Conservation (phyloP, 2,329 filamentous ascomycete genomes). For the Calonectria ilicicola region DNA sequence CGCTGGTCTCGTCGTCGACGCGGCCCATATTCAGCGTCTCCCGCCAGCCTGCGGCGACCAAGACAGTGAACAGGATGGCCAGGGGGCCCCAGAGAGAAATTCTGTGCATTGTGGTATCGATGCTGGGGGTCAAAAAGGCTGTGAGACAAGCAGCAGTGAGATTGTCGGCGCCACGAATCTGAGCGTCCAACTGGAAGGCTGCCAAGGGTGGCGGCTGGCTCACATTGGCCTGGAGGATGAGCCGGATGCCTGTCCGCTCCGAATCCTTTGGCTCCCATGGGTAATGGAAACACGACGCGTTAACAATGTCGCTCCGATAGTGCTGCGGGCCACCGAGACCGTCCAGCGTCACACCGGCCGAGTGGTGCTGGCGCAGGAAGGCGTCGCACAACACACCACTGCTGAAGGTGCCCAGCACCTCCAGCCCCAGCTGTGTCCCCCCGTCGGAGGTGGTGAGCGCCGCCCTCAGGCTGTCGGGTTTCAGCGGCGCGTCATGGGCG, state of each 20-base stretch:
- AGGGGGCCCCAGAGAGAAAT: conserved; percentile 31
- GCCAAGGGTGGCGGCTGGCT: conserved; percentile 28
- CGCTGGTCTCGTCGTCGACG: conserved; percentile 23
- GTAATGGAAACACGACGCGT: conserved; percentile 27
- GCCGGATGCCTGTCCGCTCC: neutral
- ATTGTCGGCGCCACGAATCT: conserved; percentile 29
- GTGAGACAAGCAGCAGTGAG: conserved; percentile 28
- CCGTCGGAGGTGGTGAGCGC: conserved; percentile 14
- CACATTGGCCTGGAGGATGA: conserved; percentile 44
- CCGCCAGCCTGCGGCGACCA: conserved; percentile 30
- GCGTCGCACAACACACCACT: conserved; percentile 13
- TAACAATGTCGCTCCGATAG: conserved; percentile 30
- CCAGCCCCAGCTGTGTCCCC: conserved; percentile 21
- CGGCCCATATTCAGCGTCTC: conserved; percentile 31
- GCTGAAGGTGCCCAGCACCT: neutral
- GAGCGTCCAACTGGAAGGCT: conserved; percentile 31
- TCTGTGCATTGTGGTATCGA: conserved; percentile 11
- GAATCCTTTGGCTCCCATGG: neutral
- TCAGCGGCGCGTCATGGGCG: conserved; percentile 17
- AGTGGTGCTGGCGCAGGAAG: conserved; percentile 20
- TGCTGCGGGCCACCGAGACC: conserved; percentile 29
- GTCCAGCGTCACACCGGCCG: conserved; percentile 26
- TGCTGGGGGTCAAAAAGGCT: conserved; percentile 32
- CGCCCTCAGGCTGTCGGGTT: neutral
- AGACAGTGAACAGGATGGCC: conserved; percentile 22